Base-by-base conservation (phyloP, 768 basidiomycete species). In the Podaxis sp. region DNA sequence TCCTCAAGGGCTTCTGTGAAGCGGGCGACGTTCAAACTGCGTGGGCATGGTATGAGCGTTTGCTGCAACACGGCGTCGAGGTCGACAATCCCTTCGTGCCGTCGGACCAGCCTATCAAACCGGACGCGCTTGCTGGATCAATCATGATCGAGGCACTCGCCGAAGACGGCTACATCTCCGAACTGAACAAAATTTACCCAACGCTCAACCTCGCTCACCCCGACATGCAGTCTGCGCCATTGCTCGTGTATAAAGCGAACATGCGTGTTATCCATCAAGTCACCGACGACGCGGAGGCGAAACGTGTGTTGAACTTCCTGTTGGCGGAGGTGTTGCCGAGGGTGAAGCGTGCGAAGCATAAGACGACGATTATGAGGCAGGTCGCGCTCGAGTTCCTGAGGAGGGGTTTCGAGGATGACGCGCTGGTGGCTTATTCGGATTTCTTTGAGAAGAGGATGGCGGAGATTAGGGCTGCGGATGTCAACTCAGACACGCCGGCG, bases 21-120 rank as follows among this genome's bases (percentile, higher is more conserved):
- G 71, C 74, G 9, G 84, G 83, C 12, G 93, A 95, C 68, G 68
- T 87, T 4, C 66, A 75, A 2, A 87, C 84, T 0, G 92, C 92
- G 0, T 67, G 87, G 47, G 71, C 76, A 4, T 96, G 93, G 93
- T 91, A 89, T 67, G 78, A 87, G 46, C 81, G 84, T 52, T 77
- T 94, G 33, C 73, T 89, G 51, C 70, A 73, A 27, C 82, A 85
- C 63, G 69, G 68, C 47, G 25, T 67, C 59, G 66, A 70, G 68
- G 66, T 66, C 64, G 60, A 66, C 37, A 68, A 78, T 64, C 79
- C 79, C 1, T 83, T 76, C 65, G 74, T 80, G 55, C 73, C 85
- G 1, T 71, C 46, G 11, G 71, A 71, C 0, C 66, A 65, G 17
- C 66, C 69, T 3, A 74, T 71, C 68, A 71, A 69, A 79, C 91